Conservation (phyloP, 805 yeast species). For the Yarrowia bubula region DNA sequence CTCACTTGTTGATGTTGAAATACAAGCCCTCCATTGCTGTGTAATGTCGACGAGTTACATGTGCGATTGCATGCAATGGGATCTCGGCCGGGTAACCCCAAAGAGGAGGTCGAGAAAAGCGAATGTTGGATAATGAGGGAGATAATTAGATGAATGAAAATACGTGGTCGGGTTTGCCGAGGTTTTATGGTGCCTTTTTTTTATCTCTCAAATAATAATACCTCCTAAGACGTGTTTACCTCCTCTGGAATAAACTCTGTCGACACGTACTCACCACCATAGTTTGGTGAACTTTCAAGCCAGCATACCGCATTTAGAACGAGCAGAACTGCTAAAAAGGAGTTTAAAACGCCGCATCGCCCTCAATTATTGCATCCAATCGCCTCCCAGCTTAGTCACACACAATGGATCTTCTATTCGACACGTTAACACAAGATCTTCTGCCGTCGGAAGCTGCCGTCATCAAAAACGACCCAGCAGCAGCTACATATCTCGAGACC, state of each 20-base stretch:
- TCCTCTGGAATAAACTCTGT: not conserved
- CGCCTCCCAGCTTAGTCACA: not conserved
- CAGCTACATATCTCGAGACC: not conserved
- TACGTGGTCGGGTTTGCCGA: no score
- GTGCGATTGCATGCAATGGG: slow-evolving; percentile 16
- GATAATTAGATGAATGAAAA: not conserved
- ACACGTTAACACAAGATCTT: slow-evolving; percentile 6
- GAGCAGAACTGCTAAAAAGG: no score
- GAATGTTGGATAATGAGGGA: no score
- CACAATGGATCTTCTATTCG: slow-evolving; percentile 11
- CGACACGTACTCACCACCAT: slow-evolving; percentile 17
- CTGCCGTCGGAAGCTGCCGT: slow-evolving; percentile 7
- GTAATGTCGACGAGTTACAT: slow-evolving; percentile 23
- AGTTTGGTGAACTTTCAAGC: slow-evolving; percentile 1
- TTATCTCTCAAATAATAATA: no score
- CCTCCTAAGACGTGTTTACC: not conserved
- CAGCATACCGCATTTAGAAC: no score
- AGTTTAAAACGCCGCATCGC: no score
- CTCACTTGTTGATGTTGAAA: slow-evolving; percentile 73
- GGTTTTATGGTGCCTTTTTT: not conserved
- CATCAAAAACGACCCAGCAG: slow-evolving; percentile 7
- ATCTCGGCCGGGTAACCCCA: slow-evolving; percentile 23
- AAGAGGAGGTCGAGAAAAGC: not conserved
- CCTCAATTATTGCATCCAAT: no score
- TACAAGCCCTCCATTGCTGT: slow-evolving; percentile 81